Percentiles rank a stretch among this genome's conserved stretches.
phyloP scores from a whole-genome alignment of 108 stramenopile species.

The Skeletonema marinoi region DNA sequence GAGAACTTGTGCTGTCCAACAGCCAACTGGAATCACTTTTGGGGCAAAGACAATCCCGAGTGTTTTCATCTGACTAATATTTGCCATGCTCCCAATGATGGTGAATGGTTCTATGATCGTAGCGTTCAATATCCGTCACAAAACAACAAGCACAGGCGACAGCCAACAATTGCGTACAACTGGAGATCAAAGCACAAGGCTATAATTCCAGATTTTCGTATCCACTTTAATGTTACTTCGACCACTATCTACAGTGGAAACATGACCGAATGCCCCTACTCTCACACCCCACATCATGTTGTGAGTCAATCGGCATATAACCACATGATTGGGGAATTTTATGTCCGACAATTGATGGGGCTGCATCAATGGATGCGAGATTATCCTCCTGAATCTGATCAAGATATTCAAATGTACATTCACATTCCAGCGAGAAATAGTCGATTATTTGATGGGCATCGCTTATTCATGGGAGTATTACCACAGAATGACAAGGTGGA shows the following conservation, averaged over 20 bases:
- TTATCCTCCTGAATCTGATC: constrained; percentile 7
- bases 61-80: not conserved
- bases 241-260: not conserved
- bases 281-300: constrained; percentile 27
- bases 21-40: not conserved
- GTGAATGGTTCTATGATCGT: not conserved
- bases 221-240: not conserved
- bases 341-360: constrained; percentile 26
- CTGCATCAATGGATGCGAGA: constrained; percentile 26
- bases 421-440: constrained; percentile 11
- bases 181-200: not conserved
- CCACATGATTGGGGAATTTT: constrained; percentile 58
- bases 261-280: constrained; percentile 20
- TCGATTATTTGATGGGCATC: constrained; percentile 32
- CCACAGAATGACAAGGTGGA: not conserved
- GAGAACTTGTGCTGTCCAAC: not conserved
- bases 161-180: not conserved
- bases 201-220: not conserved
- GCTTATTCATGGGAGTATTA: not conserved
- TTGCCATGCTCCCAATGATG: not conserved
- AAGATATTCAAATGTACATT: constrained; percentile 16
- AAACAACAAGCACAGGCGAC: not conserved
- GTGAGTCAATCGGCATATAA: constrained; percentile 46
- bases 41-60: not conserved
- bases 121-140: not conserved